phyloP scores from a whole-genome alignment of 306 rosid species.

The Acacia acuminata region DNA sequence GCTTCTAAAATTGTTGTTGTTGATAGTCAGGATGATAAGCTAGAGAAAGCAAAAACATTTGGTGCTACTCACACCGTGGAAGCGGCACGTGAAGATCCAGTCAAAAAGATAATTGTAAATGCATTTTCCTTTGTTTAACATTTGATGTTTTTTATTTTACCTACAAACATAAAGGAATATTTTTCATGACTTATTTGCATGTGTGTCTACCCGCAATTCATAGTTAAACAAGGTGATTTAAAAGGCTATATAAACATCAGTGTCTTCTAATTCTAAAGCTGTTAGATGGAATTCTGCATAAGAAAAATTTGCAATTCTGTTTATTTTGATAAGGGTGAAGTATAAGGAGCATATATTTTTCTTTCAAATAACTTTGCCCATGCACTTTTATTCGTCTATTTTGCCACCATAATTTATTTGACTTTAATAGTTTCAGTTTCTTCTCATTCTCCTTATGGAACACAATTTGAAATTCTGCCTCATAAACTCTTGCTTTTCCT shows the following conservation, averaged over 20 bases:
- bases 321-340: not conserved
- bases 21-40: conserved; percentile 84
- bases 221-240: not conserved
- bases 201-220: not conserved
- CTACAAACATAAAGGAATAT: too few species aligned
- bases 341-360: not conserved
- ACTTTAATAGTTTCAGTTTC: not conserved
- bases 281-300: conserved; percentile 2
- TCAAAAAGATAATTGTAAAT: conserved; percentile 73
- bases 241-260: not conserved
- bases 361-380: not conserved
- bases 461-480: not conserved
- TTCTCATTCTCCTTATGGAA: not conserved
- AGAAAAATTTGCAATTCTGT: not conserved
- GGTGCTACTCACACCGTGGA: conserved; percentile 93
- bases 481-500: not conserved
- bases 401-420: not conserved
- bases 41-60: conserved; percentile 75
- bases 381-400: not conserved
- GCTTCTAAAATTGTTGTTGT: conserved; percentile 93
- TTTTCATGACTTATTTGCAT: not conserved
- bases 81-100: conserved; percentile 74
- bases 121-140: conserved; percentile 25
- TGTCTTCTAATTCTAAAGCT: not conserved
- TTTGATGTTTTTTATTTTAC: not conserved